A percentile compares a stretch with the other conserved stretches of the same genome.
Conservation (phyloP, 2,329 filamentous ascomycete genomes). For the Stenocarpella maydis region DNA sequence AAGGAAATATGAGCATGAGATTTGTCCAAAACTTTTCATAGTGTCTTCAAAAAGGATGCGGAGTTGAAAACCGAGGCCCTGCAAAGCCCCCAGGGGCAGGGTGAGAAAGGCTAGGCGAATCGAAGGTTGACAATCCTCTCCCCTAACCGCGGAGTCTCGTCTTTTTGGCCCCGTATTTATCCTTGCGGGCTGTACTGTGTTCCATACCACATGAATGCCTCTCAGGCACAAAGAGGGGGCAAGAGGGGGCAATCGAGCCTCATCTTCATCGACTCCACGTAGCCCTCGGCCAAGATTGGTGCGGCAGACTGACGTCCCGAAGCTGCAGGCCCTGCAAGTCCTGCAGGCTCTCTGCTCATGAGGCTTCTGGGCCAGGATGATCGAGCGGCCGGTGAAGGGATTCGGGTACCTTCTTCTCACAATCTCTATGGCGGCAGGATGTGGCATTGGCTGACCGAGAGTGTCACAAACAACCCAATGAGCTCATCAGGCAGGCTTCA, state of each 20-base stretch:
- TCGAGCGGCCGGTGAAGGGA: background rate
- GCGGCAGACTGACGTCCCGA: background rate
- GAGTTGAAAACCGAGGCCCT: background rate
- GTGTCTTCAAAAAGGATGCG: background rate
- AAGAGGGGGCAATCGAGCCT: conserved; percentile 6
- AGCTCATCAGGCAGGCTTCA: background rate
- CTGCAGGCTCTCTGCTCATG: background rate
- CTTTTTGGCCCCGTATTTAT: conserved; percentile 3
- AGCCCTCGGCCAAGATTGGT: background rate
- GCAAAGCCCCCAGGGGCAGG: background rate
- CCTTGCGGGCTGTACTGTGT: background rate
- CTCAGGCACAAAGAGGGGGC: background rate
- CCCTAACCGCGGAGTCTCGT: background rate
- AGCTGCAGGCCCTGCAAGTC: background rate
- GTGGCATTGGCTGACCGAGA: background rate
- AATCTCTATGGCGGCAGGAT: background rate
- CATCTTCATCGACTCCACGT: background rate
- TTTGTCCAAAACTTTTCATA: background rate
- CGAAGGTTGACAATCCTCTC: no score
- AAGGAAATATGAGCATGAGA: background rate
- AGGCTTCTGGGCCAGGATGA: background rate
- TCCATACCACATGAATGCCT: background rate
- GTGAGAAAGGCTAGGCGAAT: background rate
- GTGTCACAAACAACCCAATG: background rate
- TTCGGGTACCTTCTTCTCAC: background rate